phyloP scores from a whole-genome alignment of 768 basidiomycete species.

The Suillus fuscotomentosus region DNA sequence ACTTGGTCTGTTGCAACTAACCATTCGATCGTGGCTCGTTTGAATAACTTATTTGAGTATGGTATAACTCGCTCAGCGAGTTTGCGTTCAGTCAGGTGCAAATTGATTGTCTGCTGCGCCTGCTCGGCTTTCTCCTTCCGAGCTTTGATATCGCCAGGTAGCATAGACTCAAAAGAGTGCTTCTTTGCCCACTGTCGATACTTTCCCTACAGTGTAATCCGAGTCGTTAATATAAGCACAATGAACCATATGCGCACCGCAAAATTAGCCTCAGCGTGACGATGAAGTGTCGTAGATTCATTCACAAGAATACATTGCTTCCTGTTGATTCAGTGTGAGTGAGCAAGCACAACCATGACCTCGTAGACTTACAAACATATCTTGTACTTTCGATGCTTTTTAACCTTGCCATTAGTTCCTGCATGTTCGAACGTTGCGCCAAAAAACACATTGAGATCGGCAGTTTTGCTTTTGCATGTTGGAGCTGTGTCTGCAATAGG shows the following conservation, averaged over 20 bases:
- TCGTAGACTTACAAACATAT: not conserved
- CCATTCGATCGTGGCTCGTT: slow-evolving; percentile 31
- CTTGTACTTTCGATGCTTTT: not conserved
- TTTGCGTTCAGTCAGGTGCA: slow-evolving; percentile 19
- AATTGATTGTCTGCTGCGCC: slow-evolving; percentile 23
- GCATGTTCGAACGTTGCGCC: not conserved
- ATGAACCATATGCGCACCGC: not conserved
- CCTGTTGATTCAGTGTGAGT: not conserved
- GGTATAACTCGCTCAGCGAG: slow-evolving; percentile 19
- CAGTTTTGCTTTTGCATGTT: not conserved
- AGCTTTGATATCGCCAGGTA: slow-evolving; percentile 21
- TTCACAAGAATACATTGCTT: not conserved
- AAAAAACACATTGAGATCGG: not conserved
- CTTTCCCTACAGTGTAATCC: not conserved
- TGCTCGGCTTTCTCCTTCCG: slow-evolving; percentile 14
- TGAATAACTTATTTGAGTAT: slow-evolving; percentile 27
- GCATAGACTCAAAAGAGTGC: slow-evolving; percentile 28
- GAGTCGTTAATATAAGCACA: not conserved
- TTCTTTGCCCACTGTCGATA: slow-evolving; percentile 30
- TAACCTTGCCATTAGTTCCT: not conserved
- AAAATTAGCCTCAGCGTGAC: not conserved
- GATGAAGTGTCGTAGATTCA: not conserved
- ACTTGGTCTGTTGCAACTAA: slow-evolving; percentile 40
- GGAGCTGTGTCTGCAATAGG: not conserved
- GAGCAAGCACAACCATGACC: not conserved